Conservation (phyloP, 2,329 filamentous ascomycete genomes). For the Teratosphaeria pseudoeucalypti region DNA sequence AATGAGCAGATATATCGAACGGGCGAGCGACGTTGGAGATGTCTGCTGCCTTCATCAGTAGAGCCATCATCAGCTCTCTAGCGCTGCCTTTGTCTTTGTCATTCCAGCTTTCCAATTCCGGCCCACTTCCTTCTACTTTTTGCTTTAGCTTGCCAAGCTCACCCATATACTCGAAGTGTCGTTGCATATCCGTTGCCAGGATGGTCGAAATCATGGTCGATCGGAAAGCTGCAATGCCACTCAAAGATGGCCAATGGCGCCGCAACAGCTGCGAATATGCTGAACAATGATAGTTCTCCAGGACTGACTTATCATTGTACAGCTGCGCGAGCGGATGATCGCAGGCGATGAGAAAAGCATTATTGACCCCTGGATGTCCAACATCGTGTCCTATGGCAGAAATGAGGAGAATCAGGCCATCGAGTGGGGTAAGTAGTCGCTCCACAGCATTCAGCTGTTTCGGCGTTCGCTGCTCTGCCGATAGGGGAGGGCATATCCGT, state of each 20-base stretch:
- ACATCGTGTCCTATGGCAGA: slow-evolving; percentile 98
- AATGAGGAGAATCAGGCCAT: slow-evolving; percentile 78
- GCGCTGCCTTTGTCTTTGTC: slow-evolving; percentile 65
- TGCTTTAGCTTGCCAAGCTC: slow-evolving; percentile 71
- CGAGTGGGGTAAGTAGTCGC: slow-evolving; percentile 68
- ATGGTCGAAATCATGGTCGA: slow-evolving; percentile 96
- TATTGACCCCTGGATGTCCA: slow-evolving; percentile 95
- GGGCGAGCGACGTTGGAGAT: slow-evolving; percentile 94
- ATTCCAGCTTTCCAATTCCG: slow-evolving; percentile 61
- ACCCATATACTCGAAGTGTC: slow-evolving; percentile 95
- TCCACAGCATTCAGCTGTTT: slow-evolving; percentile 50
- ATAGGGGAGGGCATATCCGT: slow-evolving; percentile 48
- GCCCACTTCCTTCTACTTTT: slow-evolving; percentile 58
- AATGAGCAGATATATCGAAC: slow-evolving; percentile 70
- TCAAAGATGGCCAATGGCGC: slow-evolving; percentile 78
- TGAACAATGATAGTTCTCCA: slow-evolving; percentile 95
- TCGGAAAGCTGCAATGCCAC: slow-evolving; percentile 68
- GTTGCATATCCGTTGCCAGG: slow-evolving; percentile 89
- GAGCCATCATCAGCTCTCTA: slow-evolving; percentile 70
- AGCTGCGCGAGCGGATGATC: slow-evolving; percentile 89
- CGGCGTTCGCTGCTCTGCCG: slow-evolving; percentile 40
- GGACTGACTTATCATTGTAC: slow-evolving; percentile 92
- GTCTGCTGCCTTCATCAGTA: slow-evolving; percentile 95
- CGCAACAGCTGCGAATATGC: slow-evolving; percentile 93
- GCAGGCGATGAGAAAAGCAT: slow-evolving; percentile 83